Base-by-base conservation (phyloP, 2,329 filamentous ascomycete genomes). In the Bipolaris cookei region DNA sequence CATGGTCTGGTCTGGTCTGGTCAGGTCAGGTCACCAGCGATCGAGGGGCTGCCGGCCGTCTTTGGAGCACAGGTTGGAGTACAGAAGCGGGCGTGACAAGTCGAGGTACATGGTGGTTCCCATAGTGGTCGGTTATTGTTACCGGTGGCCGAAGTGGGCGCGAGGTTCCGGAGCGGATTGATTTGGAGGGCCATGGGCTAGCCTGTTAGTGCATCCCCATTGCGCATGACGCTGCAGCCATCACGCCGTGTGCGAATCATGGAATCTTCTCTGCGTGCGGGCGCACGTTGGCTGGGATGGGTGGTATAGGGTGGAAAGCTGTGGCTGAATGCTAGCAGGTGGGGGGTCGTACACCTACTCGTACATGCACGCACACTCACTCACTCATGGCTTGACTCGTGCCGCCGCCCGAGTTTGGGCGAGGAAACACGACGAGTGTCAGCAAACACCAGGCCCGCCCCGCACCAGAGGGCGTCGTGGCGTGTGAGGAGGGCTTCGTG, bases 61-160 rank as follows among this genome's bases (percentile, higher is more conserved):
- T n/a, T 16, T 14, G 14, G 37, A 13, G 37, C 21, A 21, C 16
- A 28, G 8, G 25, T 28, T 28, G 25, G 25, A 28, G 25, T 28
- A 28, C 25, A 28, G 25, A 28, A 8, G 25, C 25, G 25, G 25
- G 25, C 25, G 25, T 28, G 25, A 64, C 54, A 47, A 2, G 68
- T 65, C 66, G 65, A 54, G 66, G 66, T 68, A 68, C 65, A 47
- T 28, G 25, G 25, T 28, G 54, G 62, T 58, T 68, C 48, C 44
- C 57, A 56, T 51, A 59, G 51, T 50, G 51, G 44, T 51, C 66
- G 68, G 67, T 50, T 65, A 65, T 58, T 64, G 54, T 56, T 74
- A 64, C 65, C 62, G 55, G 58, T 59, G 58, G 58, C 61, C 62
- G 64, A 70, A 61, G 64, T 65, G 65, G 67, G 59, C 50, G 61